Conservation (phyloP, 2,329 filamentous ascomycete genomes). For the Colletotrichum liaoningense region DNA sequence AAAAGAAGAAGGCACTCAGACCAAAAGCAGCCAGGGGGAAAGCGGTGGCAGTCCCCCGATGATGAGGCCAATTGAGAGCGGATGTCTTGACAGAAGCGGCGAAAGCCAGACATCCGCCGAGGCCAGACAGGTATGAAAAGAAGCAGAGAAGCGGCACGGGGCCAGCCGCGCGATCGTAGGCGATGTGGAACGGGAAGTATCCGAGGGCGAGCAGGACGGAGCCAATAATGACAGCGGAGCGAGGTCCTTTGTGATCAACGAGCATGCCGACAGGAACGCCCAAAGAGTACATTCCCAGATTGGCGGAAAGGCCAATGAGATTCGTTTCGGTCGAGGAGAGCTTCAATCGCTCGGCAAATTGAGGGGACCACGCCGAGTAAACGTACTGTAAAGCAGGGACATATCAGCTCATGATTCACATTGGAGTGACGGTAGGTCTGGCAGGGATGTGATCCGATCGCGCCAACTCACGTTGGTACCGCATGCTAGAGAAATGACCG, state of each 20-base stretch:
- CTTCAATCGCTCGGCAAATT: slow-evolving; percentile 88
- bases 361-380: slow-evolving; percentile 97
- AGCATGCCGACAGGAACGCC: slow-evolving; percentile 91
- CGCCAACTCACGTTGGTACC: slow-evolving; percentile 82
- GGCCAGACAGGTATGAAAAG: slow-evolving; percentile 85
- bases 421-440: not conserved
- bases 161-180: slow-evolving; percentile 76
- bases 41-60: slow-evolving; percentile 92
- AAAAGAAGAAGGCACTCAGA: slow-evolving; percentile 96
- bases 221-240: slow-evolving; percentile 81
- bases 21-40: slow-evolving; percentile 95
- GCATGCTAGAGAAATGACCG: slow-evolving; percentile 85
- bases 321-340: slow-evolving; percentile 95
- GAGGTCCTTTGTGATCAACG: slow-evolving; percentile 84
- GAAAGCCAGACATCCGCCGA: slow-evolving; percentile 94
- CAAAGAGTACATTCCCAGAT: slow-evolving; percentile 92
- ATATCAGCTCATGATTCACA: slow-evolving; percentile 3
- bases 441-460: not conserved
- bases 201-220: slow-evolving; percentile 78
- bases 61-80: slow-evolving; percentile 90
- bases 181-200: slow-evolving; percentile 86
- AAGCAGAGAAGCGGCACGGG: slow-evolving; percentile 77
- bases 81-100: slow-evolving; percentile 86
- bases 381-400: slow-evolving; percentile 76
- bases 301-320: slow-evolving; percentile 86